A percentile compares a stretch with the other conserved stretches of the same genome.
phyloP scores from a whole-genome alignment of 768 basidiomycete genomes.

The Boletus tomentosulus region DNA sequence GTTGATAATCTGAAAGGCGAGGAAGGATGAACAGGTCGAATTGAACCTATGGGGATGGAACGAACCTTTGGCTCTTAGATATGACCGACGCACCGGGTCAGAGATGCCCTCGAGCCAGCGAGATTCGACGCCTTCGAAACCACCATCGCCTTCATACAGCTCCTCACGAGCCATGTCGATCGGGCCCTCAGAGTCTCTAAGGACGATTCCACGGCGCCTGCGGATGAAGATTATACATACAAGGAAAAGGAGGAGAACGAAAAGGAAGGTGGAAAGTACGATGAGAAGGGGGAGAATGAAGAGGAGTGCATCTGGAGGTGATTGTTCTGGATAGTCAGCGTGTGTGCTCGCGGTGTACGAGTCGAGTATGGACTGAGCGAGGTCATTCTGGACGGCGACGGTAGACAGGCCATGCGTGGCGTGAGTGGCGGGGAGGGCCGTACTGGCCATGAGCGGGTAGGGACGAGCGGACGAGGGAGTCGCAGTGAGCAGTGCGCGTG shows the following conservation, averaged over 20 bases:
- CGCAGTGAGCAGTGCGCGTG: neutral
- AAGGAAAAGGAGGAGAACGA: constrained; percentile 89
- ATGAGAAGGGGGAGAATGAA: constrained; percentile 92
- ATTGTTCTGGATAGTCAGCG: constrained; percentile 21
- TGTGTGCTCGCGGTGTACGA: neutral
- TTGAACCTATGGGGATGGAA: constrained; percentile 8
- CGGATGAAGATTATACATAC: constrained; percentile 84
- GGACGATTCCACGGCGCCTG: constrained; percentile 67
- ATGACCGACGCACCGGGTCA: constrained; percentile 64
- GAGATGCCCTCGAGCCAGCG: constrained; percentile 86
- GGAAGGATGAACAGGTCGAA: constrained; percentile 5
- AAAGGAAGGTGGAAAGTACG: constrained; percentile 87
- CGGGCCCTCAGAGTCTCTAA: constrained; percentile 87
- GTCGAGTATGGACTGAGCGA: constrained; percentile 4
- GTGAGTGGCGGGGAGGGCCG: constrained; percentile 4
- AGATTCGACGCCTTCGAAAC: constrained; percentile 86
- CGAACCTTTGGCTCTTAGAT: constrained; percentile 84
- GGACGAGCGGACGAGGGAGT: neutral
- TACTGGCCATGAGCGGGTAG: constrained; percentile 3
- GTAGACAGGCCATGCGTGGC: constrained; percentile 4
- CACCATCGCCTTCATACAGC: constrained; percentile 86
- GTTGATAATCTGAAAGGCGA: constrained; percentile 60
- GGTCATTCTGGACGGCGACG: constrained; percentile 2
- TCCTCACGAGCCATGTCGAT: constrained; percentile 92
- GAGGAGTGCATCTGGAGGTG: constrained; percentile 61